These are phyloP conservation scores for Geotrichum candidum DNA, from an alignment of 1,139 yeast species.

Conservation along the genomic window DNA sequence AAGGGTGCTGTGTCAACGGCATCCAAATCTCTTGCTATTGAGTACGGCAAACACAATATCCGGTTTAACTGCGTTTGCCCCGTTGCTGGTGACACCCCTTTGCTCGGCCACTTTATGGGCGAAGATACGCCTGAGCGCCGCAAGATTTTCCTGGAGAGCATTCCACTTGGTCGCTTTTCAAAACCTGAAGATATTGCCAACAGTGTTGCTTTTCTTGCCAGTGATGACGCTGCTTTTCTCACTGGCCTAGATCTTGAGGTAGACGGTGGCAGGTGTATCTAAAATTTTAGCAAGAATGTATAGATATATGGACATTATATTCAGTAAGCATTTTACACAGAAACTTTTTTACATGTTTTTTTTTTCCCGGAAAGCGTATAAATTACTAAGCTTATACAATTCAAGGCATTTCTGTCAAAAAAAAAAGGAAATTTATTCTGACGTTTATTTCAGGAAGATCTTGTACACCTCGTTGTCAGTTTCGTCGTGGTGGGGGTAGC, in stretches of 20 bases:
- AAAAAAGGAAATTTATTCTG: neutral
- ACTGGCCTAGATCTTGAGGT: conserved; percentile 18
- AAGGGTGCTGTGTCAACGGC: conserved; percentile 26
- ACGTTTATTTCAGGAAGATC: conserved; percentile 48
- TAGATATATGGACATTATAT: neutral
- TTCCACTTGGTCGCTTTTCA: conserved; percentile 16
- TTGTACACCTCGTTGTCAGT: conserved; percentile 77
- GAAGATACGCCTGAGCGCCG: conserved; percentile 22
- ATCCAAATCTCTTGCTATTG: conserved; percentile 23
- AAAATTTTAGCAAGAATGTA: neutral
- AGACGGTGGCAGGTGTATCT: conserved; percentile 19
- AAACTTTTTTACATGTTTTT: neutral
- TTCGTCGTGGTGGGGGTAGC: conserved; percentile 75
- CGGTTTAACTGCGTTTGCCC: conserved; percentile 24
- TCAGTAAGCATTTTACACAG: neutral
- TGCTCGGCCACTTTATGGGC: conserved; percentile 23
- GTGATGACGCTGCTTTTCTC: conserved; percentile 16
- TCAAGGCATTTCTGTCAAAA: too few relatives aligned
- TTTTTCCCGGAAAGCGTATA: neutral
- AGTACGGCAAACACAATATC: conserved; percentile 21
- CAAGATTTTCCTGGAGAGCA: conserved; percentile 16
- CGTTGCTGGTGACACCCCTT: conserved; percentile 24
- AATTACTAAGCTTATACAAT: neutral
- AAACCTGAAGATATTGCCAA: conserved; percentile 18
- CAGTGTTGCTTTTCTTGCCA: conserved; percentile 16